Conservation (phyloP, 2,329 filamentous ascomycete genomes). For the Botrytis porri region DNA sequence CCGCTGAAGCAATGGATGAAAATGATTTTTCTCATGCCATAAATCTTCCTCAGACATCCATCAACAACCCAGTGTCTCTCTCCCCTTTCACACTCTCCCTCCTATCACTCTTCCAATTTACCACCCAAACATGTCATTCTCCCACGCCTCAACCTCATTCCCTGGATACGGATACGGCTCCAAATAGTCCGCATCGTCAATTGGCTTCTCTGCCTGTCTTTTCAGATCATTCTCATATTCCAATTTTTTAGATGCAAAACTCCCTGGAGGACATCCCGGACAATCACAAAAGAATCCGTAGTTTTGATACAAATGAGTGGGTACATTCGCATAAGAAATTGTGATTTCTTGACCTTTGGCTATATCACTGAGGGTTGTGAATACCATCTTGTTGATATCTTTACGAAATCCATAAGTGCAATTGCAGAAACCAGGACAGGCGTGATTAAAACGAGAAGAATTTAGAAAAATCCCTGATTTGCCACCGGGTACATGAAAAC, state of each 20-base stretch:
- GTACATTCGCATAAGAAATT: slow-evolving; percentile 48
- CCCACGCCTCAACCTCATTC: neutral
- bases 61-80: too few species aligned
- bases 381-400: slow-evolving; percentile 39
- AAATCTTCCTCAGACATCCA: neutral
- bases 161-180: neutral
- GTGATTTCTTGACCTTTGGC: slow-evolving; percentile 49
- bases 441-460: slow-evolving; percentile 58
- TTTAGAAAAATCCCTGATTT: slow-evolving; percentile 42
- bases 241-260: slow-evolving; percentile 12
- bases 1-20: neutral
- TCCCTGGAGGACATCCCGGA: slow-evolving; percentile 42
- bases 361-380: slow-evolving; percentile 43
- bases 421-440: slow-evolving; percentile 46
- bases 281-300: slow-evolving; percentile 56
- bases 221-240: neutral
- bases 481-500: slow-evolving; percentile 1
- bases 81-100: neutral
- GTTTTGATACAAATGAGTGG: slow-evolving; percentile 41
- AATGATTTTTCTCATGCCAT: neutral
- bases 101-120: neutral
- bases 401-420: slow-evolving; percentile 44
- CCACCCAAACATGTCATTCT: neutral
- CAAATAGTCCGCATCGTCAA: too few species aligned
- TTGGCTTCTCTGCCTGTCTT: neutral